phyloP scores from a whole-genome alignment of 345 rosid genomes.

The Nephelium lappaceum region DNA sequence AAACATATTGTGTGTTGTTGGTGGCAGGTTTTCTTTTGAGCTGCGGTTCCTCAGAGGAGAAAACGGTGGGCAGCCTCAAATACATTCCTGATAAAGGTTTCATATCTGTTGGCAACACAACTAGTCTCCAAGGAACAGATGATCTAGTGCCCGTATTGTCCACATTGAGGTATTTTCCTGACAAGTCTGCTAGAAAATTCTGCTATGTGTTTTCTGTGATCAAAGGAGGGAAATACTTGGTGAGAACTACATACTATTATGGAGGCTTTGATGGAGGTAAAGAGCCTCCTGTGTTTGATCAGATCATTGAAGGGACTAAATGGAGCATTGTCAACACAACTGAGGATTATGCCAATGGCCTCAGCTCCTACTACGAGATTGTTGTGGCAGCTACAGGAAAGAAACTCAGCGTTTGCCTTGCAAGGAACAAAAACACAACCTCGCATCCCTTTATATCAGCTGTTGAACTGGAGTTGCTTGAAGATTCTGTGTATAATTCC shows the following conservation, averaged over 20 bases:
- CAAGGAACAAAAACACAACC: constrained; percentile 58
- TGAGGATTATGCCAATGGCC: constrained; percentile 70
- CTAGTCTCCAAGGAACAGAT: constrained; percentile 42
- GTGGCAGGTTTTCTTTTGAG: constrained; percentile 56
- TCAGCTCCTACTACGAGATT: constrained; percentile 72
- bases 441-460: constrained; percentile 80
- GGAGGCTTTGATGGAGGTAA: constrained; percentile 78
- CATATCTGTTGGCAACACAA: constrained; percentile 58
- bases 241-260: constrained; percentile 73
- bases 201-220: constrained; percentile 62
- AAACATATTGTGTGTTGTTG: not conserved
- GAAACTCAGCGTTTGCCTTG: constrained; percentile 69
- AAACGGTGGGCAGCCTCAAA: constrained; percentile 39
- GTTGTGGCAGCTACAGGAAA: constrained; percentile 46
- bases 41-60: constrained; percentile 57
- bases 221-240: constrained; percentile 66
- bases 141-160: constrained; percentile 56
- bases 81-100: constrained; percentile 73
- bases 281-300: constrained; percentile 83
- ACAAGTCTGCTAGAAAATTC: constrained; percentile 54
- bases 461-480: constrained; percentile 64
- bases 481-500: constrained; percentile 64
- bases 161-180: constrained; percentile 74
- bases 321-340: constrained; percentile 82
- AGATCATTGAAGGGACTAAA: constrained; percentile 74